Base-by-base conservation (phyloP, 805 yeast species). In the Kodamaea fukazawae region DNA sequence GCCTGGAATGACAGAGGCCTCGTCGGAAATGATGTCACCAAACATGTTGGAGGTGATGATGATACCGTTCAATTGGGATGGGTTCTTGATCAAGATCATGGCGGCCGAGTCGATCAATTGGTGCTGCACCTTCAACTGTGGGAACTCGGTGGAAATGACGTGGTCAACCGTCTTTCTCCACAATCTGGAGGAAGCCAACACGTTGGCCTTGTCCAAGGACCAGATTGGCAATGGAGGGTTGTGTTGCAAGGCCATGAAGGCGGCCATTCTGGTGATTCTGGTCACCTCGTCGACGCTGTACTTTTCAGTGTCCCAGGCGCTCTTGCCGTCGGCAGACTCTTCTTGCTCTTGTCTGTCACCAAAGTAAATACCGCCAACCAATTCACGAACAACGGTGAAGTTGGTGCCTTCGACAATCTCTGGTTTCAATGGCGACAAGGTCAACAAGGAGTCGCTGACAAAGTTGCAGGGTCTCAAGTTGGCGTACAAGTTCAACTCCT, bases 31-130 rank as follows among this genome's bases (percentile, higher is more conserved):
- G 63, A 93, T 93, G 64, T 93, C 99, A 58, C 99, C 99, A 63
- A 93, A 93, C 96, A 93, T 91, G 71, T 93, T 93, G 55, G 85
- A 82, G 32, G 98, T 91, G 60, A 93, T 79, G 36, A 93, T 80
- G 37, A 93, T 76, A 67, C 99, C 99, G 61, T 93, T 93, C 60
- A 93, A 77, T 52, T 81, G 81, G 31, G 90, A 84, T 55, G 99
- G 99, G 46, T 78, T 80, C 69, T 93, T 89, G 54, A 93, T 86
- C 53, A 93, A 71, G 58, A 91, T 91, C 99, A 93, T 93, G 36
- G 99, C 98, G 38, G 99, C 99, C 10, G 98, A 90, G 67, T 93
- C 99, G 55, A 93, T 91, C 64, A 93, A 78, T 73, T 93, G 99
- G 68, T 93, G 96, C 63, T 91, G 87, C 33, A 90, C 74, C 18